Evolutionary conservation across 345 rosid species (phyloP).

Genomic region (Gossypium stocksii): DNA sequence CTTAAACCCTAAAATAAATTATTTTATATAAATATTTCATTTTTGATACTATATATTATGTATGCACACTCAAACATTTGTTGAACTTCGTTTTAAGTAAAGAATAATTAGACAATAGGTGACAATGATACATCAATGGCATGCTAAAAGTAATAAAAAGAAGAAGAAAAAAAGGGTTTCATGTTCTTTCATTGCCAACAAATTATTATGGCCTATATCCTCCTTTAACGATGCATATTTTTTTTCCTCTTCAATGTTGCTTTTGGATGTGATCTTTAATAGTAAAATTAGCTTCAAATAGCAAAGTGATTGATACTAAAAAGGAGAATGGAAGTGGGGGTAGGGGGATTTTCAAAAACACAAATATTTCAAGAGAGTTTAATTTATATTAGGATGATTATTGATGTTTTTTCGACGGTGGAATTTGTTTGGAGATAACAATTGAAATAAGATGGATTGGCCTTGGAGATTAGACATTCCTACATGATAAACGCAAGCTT

Average conservation of each 20-base stretch:
- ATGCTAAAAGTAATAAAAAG: neutral
- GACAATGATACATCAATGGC: neutral
- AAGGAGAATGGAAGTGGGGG: neutral
- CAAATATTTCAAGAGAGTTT: neutral
- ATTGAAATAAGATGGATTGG: too few relatives aligned
- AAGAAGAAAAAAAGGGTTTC: neutral
- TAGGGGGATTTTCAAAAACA: neutral
- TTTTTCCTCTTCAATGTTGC: neutral
- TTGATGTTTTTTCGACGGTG: neutral
- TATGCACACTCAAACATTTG: neutral
- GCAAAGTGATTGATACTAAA: neutral
- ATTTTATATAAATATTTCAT: neutral
- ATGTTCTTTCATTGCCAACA: neutral
- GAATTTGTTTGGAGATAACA: neutral
- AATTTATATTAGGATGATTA: too few relatives aligned
- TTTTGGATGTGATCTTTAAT: neutral
- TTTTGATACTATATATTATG: neutral
- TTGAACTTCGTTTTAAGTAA: neutral
- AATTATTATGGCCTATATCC: neutral
- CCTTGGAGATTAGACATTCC: too few relatives aligned
- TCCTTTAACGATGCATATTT: neutral
- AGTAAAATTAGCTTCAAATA: neutral
- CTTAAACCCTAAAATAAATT: neutral
- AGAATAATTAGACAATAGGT: neutral
- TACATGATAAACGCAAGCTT: too few relatives aligned